Evolutionary conservation across 2,329 filamentous ascomycete genomes (phyloP).

Genomic region (Tolypocladium sp.): DNA sequence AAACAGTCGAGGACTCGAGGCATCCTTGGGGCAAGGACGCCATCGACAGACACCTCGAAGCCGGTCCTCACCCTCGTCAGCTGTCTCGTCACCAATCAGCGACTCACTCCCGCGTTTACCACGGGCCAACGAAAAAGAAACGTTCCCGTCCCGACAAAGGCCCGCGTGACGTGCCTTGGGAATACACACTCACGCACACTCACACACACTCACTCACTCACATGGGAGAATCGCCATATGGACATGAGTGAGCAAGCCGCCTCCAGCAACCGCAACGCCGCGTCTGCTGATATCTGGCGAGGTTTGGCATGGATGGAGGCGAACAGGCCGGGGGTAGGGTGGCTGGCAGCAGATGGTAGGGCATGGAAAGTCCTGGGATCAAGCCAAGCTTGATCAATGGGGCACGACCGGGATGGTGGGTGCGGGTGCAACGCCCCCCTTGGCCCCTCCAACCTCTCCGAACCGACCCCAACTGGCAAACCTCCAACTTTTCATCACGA

Average conservation of each 20-base stretch:
- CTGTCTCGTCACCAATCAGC: constrained; percentile 1
- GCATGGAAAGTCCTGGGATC: neutral
- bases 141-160: neutral
- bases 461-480: constrained; percentile 3
- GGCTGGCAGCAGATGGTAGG: neutral
- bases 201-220: neutral
- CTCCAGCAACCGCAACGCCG: neutral
- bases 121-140: constrained; percentile 3
- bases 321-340: neutral
- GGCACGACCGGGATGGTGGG: neutral
- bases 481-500: constrained; percentile 6
- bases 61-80: neutral
- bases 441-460: neutral
- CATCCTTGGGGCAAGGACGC: neutral
- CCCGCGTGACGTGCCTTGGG: constrained; percentile 2
- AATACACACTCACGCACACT: neutral
- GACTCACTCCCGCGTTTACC: neutral
- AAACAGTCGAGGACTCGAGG: neutral
- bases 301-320: neutral
- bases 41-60: neutral
- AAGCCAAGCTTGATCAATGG: constrained; percentile 1
- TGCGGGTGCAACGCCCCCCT: neutral
- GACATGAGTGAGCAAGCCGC: neutral
- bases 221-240: neutral
- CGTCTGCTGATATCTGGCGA: constrained; percentile 2